Percentiles rank a stretch among this genome's conserved stretches.
phyloP scores from a whole-genome alignment of 78 protist species.

The Dictyostelium firmibasis region DNA sequence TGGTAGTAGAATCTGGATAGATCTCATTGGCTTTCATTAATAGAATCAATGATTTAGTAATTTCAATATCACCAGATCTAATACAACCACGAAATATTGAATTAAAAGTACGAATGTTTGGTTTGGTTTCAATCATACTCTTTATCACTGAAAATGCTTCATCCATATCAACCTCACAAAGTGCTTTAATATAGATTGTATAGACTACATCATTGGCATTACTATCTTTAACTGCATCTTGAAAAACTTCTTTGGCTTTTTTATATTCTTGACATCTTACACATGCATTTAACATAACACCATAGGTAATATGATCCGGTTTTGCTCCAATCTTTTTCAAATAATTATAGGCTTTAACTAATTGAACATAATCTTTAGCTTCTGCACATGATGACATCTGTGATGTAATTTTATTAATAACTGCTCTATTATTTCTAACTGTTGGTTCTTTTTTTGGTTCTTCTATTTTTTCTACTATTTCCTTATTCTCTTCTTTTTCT shows the following conservation, averaged over 20 bases:
- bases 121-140: conserved; percentile 29
- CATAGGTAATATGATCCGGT: conserved; percentile 75
- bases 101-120: conserved; percentile 79
- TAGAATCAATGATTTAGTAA: conserved; percentile 10
- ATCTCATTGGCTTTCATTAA: conserved; percentile 17
- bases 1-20: conserved; percentile 67
- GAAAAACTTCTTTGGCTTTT: conserved; percentile 32
- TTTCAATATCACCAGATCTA: conserved; percentile 55
- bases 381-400: conserved; percentile 60
- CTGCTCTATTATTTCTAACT: conserved; percentile 57
- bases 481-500: not conserved
- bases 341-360: conserved; percentile 36
- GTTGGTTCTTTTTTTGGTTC: conserved; percentile 1
- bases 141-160: conserved; percentile 32
- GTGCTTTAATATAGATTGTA: conserved; percentile 78
- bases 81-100: conserved; percentile 81
- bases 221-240: conserved; percentile 15
- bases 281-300: conserved; percentile 74
- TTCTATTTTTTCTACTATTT: not conserved
- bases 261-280: conserved; percentile 72
- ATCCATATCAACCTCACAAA: conserved; percentile 40
- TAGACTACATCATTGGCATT: conserved; percentile 74
- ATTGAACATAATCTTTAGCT: conserved; percentile 25
- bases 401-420: conserved; percentile 59
- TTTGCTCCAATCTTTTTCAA: conserved; percentile 31